Percentiles rank a stretch among this genome's conserved stretches.
phyloP scores from a whole-genome alignment of 768 basidiomycete species.

The Rhizopogon roseolus region DNA sequence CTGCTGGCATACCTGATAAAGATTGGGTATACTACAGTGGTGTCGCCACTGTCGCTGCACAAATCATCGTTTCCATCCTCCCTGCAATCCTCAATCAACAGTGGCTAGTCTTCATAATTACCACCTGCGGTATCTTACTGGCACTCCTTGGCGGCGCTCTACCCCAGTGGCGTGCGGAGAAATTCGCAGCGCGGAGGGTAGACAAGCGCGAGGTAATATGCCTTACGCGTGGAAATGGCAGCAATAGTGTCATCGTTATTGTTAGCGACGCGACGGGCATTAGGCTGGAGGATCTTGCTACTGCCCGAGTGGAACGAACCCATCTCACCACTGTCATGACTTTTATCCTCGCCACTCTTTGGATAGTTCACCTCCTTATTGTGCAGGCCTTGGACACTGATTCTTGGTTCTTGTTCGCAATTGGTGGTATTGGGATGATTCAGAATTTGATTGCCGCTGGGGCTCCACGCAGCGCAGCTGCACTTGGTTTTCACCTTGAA shows the following conservation, averaged over 20 bases:
- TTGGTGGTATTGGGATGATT: slow-evolving; percentile 21
- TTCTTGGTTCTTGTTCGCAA: slow-evolving; percentile 19
- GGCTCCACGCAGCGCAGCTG: slow-evolving; percentile 12
- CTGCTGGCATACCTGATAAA: slow-evolving; percentile 14
- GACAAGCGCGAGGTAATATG: slow-evolving; percentile 17
- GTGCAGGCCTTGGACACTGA: slow-evolving; percentile 13
- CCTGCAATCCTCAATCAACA: slow-evolving; percentile 19
- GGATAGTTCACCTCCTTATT: slow-evolving; percentile 21
- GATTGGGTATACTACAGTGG: slow-evolving; percentile 26
- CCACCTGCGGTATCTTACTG: slow-evolving; percentile 21
- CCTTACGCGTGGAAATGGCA: slow-evolving; percentile 26
- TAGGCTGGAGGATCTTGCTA: slow-evolving; percentile 27
- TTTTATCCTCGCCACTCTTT: slow-evolving; percentile 11
- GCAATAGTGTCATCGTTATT: slow-evolving; percentile 24
- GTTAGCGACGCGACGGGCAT: slow-evolving; percentile 20
- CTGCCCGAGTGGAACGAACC: slow-evolving; percentile 3
- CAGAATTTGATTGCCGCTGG: slow-evolving; percentile 22
- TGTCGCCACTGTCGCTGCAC: slow-evolving; percentile 16
- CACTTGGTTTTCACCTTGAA: slow-evolving; percentile 20
- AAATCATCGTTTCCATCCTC: slow-evolving; percentile 24
- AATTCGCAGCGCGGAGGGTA: slow-evolving; percentile 20
- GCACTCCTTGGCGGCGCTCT: slow-evolving; percentile 18
- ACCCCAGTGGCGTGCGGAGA: slow-evolving; percentile 27
- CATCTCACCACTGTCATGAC: slow-evolving; percentile 7
- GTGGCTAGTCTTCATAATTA: slow-evolving; percentile 27